Evolutionary conservation across 768 basidiomycete species (phyloP).

Genomic region (Kwoniella heveanensis): DNA sequence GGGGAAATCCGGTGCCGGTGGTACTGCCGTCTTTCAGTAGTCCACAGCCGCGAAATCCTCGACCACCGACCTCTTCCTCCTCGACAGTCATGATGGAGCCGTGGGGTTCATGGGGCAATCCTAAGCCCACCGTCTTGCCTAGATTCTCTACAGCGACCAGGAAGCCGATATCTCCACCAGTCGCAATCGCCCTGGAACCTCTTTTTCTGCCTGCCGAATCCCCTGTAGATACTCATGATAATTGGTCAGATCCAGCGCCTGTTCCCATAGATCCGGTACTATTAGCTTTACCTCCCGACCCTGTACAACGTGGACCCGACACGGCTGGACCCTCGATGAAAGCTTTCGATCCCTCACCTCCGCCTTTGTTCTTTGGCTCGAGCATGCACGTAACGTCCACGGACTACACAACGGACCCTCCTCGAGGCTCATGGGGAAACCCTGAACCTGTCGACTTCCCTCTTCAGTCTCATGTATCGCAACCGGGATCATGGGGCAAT

Average conservation of each 20-base stretch:
- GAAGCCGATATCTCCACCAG: background rate
- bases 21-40: background rate
- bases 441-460: background rate
- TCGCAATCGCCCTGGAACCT: background rate
- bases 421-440: background rate
- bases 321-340: background rate
- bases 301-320: background rate
- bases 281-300: background rate
- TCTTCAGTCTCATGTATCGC: background rate
- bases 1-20: background rate
- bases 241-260: background rate
- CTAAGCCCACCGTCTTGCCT: background rate
- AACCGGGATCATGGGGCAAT: slow-evolving; percentile 21
- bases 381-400: background rate
- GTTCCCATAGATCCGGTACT: background rate
- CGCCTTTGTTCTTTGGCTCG: background rate
- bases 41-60: background rate
- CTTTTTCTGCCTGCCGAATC: slow-evolving; percentile 2
- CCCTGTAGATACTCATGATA: background rate
- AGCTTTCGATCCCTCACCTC: background rate
- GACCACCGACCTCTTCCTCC: background rate
- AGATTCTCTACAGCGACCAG: background rate
- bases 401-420: background rate
- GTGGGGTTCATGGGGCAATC: background rate
- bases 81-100: background rate